Evolutionary conservation across 805 yeast genomes (phyloP).

Genomic region (Spathaspora girioi): DNA sequence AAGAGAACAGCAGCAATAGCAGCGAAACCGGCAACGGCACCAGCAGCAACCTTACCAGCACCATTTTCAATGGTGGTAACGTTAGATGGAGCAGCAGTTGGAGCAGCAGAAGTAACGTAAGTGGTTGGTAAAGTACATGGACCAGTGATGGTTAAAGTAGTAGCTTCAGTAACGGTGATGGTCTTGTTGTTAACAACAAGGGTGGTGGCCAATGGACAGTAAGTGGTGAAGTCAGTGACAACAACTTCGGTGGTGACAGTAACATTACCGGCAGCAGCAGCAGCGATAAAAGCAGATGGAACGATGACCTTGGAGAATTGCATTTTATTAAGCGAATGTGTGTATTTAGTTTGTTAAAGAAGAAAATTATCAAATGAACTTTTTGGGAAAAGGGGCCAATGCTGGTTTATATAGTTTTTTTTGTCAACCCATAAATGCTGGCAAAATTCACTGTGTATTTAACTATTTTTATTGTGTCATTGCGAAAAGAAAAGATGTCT

Average conservation of each 20-base stretch:
- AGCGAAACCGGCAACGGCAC: constrained; percentile 51
- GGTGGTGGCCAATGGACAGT: constrained; percentile 76
- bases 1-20: constrained; percentile 49
- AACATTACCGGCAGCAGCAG: constrained; percentile 43
- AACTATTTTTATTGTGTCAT: neutral
- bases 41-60: constrained; percentile 43
- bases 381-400: neutral
- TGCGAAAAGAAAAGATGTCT: neutral
- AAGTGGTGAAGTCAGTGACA: constrained; percentile 68
- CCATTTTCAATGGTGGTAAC: constrained; percentile 27
- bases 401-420: constrained; percentile 1
- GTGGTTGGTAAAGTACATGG: constrained; percentile 72
- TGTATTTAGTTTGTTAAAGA: neutral
- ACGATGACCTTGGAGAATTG: constrained; percentile 33
- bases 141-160: constrained; percentile 83
- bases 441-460: neutral
- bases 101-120: constrained; percentile 23
- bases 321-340: constrained; percentile 16
- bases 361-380: neutral
- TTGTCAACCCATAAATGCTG: neutral
- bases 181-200: constrained; percentile 63
- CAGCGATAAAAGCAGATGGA: constrained; percentile 41
- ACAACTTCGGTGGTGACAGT: constrained; percentile 51
- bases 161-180: constrained; percentile 71
- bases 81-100: constrained; percentile 19